Conservation (phyloP, 805 yeast genomes). For the Pichia eremophila region DNA sequence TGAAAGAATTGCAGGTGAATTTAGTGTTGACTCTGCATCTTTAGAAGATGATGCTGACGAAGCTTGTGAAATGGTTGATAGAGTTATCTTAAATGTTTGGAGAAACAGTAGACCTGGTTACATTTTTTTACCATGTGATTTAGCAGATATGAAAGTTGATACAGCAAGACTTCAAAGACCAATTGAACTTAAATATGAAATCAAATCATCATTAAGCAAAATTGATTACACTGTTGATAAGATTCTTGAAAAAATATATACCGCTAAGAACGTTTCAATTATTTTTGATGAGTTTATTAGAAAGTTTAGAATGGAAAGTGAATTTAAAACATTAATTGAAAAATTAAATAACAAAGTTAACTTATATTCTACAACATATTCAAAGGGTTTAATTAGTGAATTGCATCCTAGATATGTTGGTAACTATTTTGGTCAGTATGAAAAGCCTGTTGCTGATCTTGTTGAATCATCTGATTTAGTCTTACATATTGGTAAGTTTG, state of each 20-base stretch:
- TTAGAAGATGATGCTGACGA: constrained; percentile 33
- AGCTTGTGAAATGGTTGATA: constrained; percentile 61
- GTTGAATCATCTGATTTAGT: constrained; percentile 55
- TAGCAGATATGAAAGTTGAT: constrained; percentile 44
- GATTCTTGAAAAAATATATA: constrained; percentile 31
- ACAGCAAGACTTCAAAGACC: constrained; percentile 27
- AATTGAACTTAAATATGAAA: constrained; percentile 16
- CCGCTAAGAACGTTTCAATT: constrained; percentile 29
- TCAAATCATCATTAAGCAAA: constrained; percentile 13
- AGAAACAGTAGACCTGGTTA: constrained; percentile 72
- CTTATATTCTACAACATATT: constrained; percentile 31
- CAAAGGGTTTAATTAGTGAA: constrained; percentile 34
- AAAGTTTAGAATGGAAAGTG: constrained; percentile 28
- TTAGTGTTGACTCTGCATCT: constrained; percentile 46
- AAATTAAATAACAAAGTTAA: constrained; percentile 29
- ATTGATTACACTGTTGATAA: constrained; percentile 16
- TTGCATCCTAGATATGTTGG: constrained; percentile 34
- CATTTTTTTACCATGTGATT: constrained; percentile 66
- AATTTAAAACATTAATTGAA: constrained; percentile 24
- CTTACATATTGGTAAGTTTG: constrained; percentile 58
- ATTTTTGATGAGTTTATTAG: constrained; percentile 33
- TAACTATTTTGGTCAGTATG: constrained; percentile 30
- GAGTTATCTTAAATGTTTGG: constrained; percentile 48
- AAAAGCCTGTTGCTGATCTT: constrained; percentile 26
- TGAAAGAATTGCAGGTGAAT: constrained; percentile 47